Evolutionary conservation across 192 early-diverging fungal species (phyloP).

Genomic region (Paraglomus brasilianum): DNA sequence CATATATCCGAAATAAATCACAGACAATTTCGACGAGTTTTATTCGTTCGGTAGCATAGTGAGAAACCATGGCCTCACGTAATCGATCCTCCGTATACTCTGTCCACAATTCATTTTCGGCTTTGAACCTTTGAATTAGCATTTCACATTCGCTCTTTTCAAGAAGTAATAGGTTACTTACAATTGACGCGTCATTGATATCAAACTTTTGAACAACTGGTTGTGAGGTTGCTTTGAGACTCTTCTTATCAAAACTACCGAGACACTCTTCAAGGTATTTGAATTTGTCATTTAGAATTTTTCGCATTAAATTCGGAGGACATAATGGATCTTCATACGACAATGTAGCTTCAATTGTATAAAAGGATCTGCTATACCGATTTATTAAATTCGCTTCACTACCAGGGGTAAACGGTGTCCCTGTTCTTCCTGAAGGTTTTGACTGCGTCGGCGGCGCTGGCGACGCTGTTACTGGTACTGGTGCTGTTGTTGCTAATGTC

Average conservation of each 20-base stretch:
- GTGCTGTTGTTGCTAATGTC: too few species aligned
- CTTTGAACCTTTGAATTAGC: conserved; percentile 12
- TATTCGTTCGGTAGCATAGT: conserved; percentile 16
- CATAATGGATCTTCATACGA: neutral
- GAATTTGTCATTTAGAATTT: conserved; percentile 5
- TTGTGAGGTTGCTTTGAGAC: neutral
- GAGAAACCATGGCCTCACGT: neutral
- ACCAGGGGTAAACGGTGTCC: too few species aligned
- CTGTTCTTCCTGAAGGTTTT: too few species aligned
- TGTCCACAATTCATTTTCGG: conserved; percentile 2
- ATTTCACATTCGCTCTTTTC: neutral
- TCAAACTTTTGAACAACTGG: neutral
- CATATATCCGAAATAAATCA: neutral
- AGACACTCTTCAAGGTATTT: neutral
- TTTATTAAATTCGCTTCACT: too few species aligned
- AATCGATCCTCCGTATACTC: neutral
- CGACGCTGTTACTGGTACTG: too few species aligned
- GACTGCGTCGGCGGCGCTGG: too few species aligned
- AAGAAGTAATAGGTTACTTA: neutral
- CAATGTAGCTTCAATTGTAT: neutral
- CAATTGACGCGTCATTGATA: neutral
- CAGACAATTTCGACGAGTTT: conserved; percentile 17
- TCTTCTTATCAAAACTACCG: conserved; percentile 10
- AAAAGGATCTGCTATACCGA: neutral
- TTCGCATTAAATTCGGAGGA: conserved; percentile 16